phyloP scores from a whole-genome alignment of 208 protist species.

The Naegleria gruberi region DNA sequence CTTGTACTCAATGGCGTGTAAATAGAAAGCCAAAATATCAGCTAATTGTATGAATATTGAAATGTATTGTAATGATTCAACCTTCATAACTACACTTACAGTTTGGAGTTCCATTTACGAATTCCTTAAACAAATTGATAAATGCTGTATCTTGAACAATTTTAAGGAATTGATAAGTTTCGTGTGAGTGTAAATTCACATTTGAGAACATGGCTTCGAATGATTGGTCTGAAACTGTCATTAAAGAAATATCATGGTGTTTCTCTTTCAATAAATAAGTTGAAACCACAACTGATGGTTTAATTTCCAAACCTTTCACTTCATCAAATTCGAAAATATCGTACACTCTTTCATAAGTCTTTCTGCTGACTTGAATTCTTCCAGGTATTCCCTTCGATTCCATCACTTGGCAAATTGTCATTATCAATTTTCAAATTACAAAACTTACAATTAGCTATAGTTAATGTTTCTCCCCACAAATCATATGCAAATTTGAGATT shows the following conservation, averaged over 20 bases:
- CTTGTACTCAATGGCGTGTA: background rate
- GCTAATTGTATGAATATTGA: too few species aligned
- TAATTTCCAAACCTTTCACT: background rate
- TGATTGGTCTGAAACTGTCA: background rate
- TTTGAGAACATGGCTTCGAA: background rate
- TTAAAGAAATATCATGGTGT: background rate
- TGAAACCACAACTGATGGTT: background rate
- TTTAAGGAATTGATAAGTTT: background rate
- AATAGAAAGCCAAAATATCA: background rate
- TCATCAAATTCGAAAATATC: constrained; percentile 14
- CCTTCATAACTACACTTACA: too few species aligned
- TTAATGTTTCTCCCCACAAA: background rate
- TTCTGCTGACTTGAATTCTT: background rate
- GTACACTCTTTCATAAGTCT: background rate
- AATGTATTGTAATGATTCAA: too few species aligned
- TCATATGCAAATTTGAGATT: background rate
- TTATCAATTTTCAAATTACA: too few species aligned
- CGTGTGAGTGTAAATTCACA: background rate
- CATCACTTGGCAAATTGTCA: background rate
- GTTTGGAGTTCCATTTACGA: background rate
- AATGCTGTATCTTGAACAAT: background rate
- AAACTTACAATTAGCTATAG: background rate
- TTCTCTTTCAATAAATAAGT: background rate
- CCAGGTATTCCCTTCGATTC: constrained; percentile 11
- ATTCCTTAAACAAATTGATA: background rate